phyloP scores from a whole-genome alignment of 805 yeast species.

The Jamesozyma jinghongensis region DNA sequence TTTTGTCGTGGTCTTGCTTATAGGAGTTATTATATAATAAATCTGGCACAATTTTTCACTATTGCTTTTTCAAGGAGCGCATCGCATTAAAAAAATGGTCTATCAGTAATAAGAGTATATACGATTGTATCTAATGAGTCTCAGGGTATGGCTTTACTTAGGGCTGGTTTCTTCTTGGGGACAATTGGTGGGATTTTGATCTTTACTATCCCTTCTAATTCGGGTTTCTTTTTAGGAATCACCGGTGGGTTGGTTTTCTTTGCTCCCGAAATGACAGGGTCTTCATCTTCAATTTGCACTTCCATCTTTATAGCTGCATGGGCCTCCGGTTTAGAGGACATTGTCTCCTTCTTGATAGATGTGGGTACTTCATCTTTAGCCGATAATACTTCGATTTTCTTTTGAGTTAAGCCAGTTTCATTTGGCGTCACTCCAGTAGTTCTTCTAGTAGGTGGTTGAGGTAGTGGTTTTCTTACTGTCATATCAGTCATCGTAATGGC shows the following conservation, averaged over 20 bases:
- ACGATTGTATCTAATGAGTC: neutral
- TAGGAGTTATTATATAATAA: neutral
- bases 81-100: no score
- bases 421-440: no score
- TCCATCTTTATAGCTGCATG: no score
- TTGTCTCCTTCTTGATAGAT: no score
- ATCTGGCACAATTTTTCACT: neutral
- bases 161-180: neutral
- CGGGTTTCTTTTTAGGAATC: conserved; percentile 25
- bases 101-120: no score
- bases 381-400: no score
- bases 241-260: conserved; percentile 19
- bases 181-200: neutral
- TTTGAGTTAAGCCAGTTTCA: no score
- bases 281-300: no score
- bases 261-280: neutral
- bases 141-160: neutral
- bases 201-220: conserved; percentile 5
- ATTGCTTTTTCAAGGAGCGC: neutral
- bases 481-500: neutral
- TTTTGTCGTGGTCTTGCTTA: no score
- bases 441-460: no score
- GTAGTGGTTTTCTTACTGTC: neutral
- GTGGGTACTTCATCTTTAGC: no score
- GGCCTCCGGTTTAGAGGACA: no score